Base-by-base conservation (phyloP, 768 basidiomycete species). In the Tricholoma saponaceum region DNA sequence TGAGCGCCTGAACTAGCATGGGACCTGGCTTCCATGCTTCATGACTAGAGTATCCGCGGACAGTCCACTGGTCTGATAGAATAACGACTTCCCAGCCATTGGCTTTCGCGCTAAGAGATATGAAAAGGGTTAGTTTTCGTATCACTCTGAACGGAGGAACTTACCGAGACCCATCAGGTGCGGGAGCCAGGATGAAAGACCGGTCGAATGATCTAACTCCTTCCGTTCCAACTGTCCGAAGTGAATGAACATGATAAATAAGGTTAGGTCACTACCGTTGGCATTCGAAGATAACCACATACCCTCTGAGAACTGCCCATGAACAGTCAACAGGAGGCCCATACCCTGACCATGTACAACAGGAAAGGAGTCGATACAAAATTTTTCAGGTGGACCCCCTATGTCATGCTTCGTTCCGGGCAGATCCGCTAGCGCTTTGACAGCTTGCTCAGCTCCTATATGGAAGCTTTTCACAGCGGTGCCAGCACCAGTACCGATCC, bases 281-380 rank as follows among this genome's bases (percentile, higher is more conserved):
- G 14, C 8, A n/a, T 49, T 39, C 51, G 30, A 20, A 9, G 9
- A 28, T 18, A 55, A 37, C 39, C 22, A 79, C 87, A 58, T 65
- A 95, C 96, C 79, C 81, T 98, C 96, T 52, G 82, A 80, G 67
- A 96, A 96, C 69, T 98, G 87, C 2, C 95, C 95, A 68, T 97
- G 93, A 16, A 98, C 77, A 46, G 82, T 84, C 58, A 90, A 75
- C 54, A 92, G 76, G 60, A 96, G 79, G 16, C 83, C 73, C 67
- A 80, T 84, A 43, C 81, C 81, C 44, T 74, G 72, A 9, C 85
- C 87, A 59, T 84, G 83, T 26, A 76, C 78, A 39, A 92, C 81
- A 5, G 85, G 90, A 79, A 90, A 93, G 0, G 90, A 83, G 64
- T 99, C 97, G 32, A 97, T 79, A 59, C 84, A 85, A 70, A 97